Evolutionary conservation across 495 filamentous ascomycete species (phyloP), one percentile per base, ranked within the genome.

Genomic region (Aspergillus nidulans): DNA sequence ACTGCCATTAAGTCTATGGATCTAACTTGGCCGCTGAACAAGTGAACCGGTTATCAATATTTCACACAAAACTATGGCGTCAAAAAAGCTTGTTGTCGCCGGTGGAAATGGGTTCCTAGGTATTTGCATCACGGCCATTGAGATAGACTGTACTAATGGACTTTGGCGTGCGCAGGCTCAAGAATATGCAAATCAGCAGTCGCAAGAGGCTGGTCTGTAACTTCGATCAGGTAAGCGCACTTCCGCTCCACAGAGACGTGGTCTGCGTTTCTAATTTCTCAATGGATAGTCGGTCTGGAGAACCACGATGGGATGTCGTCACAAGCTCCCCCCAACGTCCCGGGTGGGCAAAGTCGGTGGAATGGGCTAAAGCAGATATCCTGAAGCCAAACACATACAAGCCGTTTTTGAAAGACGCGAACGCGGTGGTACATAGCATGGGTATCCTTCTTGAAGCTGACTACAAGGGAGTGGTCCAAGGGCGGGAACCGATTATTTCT

Each of bases 371-470:
- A 52, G 94, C 85, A 49, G 88, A 98, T 72, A 85, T 97, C 57
- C 78, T 98, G 48, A 80, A 86, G 30, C 94, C 94, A 1, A 71
- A 80, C 0, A 85, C 85, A 42, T 98, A 96, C 72, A 81, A 80
- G 20, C 69, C 84, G 1, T 78, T 88, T 25, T 78, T 98, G 50
- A 75, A 79, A 45, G 81, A 77, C 28, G 89, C 92, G 41, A 84
- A 88, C 64, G 90, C 84, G 26, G 91, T 97, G 13, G 86, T 98
- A 19, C 94, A 98, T 73, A 87, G 77, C 57, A 89, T 96, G 85
- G 94, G 94, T 6, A 97, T 98, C 49, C 77, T 98, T n/a, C 80
- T 98, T 12, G 94, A 98, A 72, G 92, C 92, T 7, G 94, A 98
- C 71, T 98, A 98, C 78, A 97, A 98, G 73, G 88, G 87, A 55